phyloP scores from a whole-genome alignment of 139 green algal species.

The Limnomonas spitsbergensis region DNA sequence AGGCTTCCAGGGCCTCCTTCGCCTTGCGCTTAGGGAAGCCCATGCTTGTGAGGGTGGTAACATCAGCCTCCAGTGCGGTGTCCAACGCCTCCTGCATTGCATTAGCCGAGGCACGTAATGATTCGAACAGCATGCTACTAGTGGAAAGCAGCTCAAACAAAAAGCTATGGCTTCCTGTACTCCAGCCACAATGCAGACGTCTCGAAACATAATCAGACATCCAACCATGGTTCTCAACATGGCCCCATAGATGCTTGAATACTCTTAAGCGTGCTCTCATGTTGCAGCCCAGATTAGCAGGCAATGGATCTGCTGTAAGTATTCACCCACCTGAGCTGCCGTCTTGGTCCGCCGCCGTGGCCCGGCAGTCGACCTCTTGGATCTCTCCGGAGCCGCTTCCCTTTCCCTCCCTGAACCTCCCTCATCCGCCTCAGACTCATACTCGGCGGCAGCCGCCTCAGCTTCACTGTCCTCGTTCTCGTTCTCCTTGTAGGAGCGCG shows the following conservation, averaged over 20 bases:
- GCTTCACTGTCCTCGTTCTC: neutral
- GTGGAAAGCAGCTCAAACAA: neutral
- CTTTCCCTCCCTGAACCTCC: neutral
- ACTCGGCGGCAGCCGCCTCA: neutral
- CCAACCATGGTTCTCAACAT: neutral
- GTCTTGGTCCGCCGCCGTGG: neutral
- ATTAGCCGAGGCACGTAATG: neutral
- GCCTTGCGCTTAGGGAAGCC: neutral
- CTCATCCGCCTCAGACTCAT: neutral
- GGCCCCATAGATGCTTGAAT: too few species aligned
- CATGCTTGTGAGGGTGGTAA: slow-evolving; percentile 4
- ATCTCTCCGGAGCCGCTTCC: neutral
- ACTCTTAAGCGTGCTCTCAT: too few species aligned
- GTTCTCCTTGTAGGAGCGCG: too few species aligned
- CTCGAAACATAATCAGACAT: neutral
- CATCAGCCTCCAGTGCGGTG: neutral
- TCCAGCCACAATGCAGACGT: neutral
- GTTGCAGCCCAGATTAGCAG: too few species aligned
- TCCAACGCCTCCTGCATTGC: slow-evolving; percentile 11
- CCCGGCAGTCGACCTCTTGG: neutral
- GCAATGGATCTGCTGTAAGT: too few species aligned
- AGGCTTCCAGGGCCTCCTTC: neutral
- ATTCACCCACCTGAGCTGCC: neutral
- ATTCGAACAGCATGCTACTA: neutral
- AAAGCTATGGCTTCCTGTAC: neutral